A percentile compares a stretch with the other conserved stretches of the same genome.
Conservation (phyloP, 78 protist genomes). For the Dictyostelium intermedium region DNA sequence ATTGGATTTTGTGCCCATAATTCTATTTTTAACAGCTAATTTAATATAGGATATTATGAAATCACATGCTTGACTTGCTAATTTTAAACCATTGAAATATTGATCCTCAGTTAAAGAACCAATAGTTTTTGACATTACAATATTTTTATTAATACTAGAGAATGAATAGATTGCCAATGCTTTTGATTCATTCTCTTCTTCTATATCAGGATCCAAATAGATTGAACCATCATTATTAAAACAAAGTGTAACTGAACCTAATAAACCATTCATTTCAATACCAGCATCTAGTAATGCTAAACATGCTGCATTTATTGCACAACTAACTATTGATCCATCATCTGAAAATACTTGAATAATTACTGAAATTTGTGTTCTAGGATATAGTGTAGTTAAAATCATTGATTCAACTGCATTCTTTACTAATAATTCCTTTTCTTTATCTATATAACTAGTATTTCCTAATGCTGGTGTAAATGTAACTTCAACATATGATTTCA, state of each 20-base stretch:
- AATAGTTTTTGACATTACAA: conserved; percentile 23
- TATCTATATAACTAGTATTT: conserved; percentile 7
- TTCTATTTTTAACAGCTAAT: conserved; percentile 67
- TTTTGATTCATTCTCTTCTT: conserved; percentile 70
- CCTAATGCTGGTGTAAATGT: conserved; percentile 49
- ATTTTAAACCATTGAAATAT: conserved; percentile 16
- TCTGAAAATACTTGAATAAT: conserved; percentile 60
- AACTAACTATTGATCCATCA: conserved; percentile 77
- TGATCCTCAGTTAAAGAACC: conserved; percentile 27
- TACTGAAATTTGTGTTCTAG: conserved; percentile 67
- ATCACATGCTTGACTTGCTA: conserved; percentile 44
- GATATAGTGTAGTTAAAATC: conserved; percentile 67
- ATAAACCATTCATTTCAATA: conserved; percentile 56
- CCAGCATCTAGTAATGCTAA: conserved; percentile 83
- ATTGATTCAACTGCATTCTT: conserved; percentile 72
- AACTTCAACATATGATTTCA: conserved; percentile 60
- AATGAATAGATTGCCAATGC: conserved; percentile 25
- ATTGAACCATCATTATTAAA: conserved; percentile 17
- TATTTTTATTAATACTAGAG: conserved; percentile 10
- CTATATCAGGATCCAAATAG: conserved; percentile 46
- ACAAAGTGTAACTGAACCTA: conserved; percentile 48
- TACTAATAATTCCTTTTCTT: conserved; percentile 60
- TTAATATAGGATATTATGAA: conserved; percentile 18
- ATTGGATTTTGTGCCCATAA: conserved; percentile 31
- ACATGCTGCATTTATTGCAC: conserved; percentile 77